phyloP scores from a whole-genome alignment of 371 early-diverging fungal species.

The Choanephora cucurbitarum region DNA sequence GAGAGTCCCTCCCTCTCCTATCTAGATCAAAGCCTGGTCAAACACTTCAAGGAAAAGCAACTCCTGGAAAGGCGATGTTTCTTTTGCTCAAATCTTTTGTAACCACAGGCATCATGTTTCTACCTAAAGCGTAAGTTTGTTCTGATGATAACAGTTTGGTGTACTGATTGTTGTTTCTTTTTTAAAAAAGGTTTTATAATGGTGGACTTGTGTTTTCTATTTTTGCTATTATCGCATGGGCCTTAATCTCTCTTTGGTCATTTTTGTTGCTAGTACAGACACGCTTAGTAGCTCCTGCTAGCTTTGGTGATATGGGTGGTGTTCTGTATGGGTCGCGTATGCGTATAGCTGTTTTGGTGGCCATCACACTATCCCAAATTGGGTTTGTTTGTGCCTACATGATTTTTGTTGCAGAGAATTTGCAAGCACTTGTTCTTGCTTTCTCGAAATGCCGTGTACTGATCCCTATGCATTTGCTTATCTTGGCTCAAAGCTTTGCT shows the following conservation, averaged over 20 bases:
- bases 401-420: constrained; percentile 85
- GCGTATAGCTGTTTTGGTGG: constrained; percentile 70
- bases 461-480: constrained; percentile 59
- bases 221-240: constrained; percentile 54
- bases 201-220: constrained; percentile 69
- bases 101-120: constrained; percentile 86
- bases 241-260: constrained; percentile 60
- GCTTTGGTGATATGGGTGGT: constrained; percentile 72
- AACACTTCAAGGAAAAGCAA: constrained; percentile 68
- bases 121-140: constrained; percentile 72
- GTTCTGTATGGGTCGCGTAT: constrained; percentile 74
- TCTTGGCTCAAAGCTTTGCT: constrained; percentile 71
- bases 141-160: too few species aligned
- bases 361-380: constrained; percentile 83
- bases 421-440: constrained; percentile 68
- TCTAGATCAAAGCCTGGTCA: constrained; percentile 52
- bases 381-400: constrained; percentile 89
- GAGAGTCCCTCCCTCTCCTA: constrained; percentile 61
- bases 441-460: constrained; percentile 60
- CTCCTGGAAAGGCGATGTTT: constrained; percentile 82
- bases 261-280: constrained; percentile 67
- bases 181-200: constrained; percentile 59
- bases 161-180: background rate
- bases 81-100: constrained; percentile 86
- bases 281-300: constrained; percentile 57